A percentile compares a stretch with the other conserved stretches of the same genome.
Evolutionary conservation across 495 filamentous ascomycete genomes (phyloP).

Genomic region (Chaetomium cochliodes): DNA sequence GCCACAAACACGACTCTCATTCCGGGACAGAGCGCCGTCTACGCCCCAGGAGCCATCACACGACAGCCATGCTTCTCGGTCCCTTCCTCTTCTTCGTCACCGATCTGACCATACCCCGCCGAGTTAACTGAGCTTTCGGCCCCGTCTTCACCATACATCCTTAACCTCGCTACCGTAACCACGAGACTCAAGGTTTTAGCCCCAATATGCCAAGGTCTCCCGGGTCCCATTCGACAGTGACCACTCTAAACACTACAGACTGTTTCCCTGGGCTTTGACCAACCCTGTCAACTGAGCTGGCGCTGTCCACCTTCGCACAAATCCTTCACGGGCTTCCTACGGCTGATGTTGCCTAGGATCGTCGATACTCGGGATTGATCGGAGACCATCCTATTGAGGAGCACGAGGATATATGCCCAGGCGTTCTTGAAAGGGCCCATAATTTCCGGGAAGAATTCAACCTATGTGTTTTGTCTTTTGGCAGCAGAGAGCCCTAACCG

Average conservation of each 20-base stretch:
- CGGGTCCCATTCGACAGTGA: slow-evolving; percentile 15
- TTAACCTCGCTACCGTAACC: too few relatives aligned
- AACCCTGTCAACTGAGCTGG: slow-evolving; percentile 28
- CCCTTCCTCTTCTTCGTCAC: too few relatives aligned
- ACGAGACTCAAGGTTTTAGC: not conserved
- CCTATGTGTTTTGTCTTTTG: slow-evolving; percentile 20
- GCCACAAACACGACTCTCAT: too few relatives aligned
- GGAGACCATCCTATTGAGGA: slow-evolving; percentile 23
- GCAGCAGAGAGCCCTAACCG: slow-evolving; percentile 28
- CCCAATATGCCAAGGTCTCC: slow-evolving; percentile 8
- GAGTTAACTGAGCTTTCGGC: too few relatives aligned
- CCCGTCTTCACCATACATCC: too few relatives aligned
- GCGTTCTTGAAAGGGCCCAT: slow-evolving; percentile 21
- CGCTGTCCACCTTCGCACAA: slow-evolving; percentile 34
- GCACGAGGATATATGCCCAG: slow-evolving; percentile 26
- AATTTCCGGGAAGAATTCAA: slow-evolving; percentile 23
- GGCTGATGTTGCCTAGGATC: slow-evolving; percentile 26
- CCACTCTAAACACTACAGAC: slow-evolving; percentile 12
- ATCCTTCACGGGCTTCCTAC: slow-evolving; percentile 38
- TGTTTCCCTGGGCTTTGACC: slow-evolving; percentile 21
- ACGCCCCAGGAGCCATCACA: too few relatives aligned
- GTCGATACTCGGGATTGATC: not conserved
- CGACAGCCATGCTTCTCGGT: too few relatives aligned
- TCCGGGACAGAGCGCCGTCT: too few relatives aligned
- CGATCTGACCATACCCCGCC: too few relatives aligned